Evolutionary conservation across 129 eudicot genomes (phyloP).

Genomic region (Flaveria trinervia): DNA sequence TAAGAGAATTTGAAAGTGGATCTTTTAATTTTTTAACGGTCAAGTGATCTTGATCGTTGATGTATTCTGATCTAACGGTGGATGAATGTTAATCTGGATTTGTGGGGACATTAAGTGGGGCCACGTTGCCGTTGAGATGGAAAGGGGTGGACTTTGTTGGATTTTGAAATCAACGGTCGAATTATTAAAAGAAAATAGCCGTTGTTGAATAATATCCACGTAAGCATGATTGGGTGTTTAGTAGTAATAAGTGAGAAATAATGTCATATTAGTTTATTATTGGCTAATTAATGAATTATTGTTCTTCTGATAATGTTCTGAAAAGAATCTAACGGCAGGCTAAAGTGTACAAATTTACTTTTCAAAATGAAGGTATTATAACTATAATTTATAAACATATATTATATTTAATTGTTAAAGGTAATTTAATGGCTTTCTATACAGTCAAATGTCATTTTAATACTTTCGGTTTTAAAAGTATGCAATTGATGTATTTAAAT

Average conservation of each 20-base stretch:
- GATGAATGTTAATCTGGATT: slow-evolving; percentile 13
- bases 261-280: neutral
- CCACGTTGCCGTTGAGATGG: slow-evolving; percentile 24
- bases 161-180: slow-evolving; percentile 46
- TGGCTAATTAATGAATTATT: neutral
- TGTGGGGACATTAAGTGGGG: slow-evolving; percentile 17
- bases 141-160: slow-evolving; percentile 32
- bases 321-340: slow-evolving; percentile 25
- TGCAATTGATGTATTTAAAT: neutral
- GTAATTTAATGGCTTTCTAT: neutral
- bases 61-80: slow-evolving; percentile 31
- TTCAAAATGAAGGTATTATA: neutral
- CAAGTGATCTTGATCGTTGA: slow-evolving; percentile 44
- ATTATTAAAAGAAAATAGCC: slow-evolving; percentile 43
- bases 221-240: slow-evolving; percentile 39
- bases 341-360: slow-evolving; percentile 29
- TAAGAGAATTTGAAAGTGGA: slow-evolving; percentile 6
- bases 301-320: slow-evolving; percentile 14
- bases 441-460: neutral
- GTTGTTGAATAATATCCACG: slow-evolving; percentile 36
- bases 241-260: slow-evolving; percentile 31
- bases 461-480: neutral
- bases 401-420: too few relatives aligned
- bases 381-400: too few relatives aligned
- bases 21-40: slow-evolving; percentile 43